phyloP scores from a whole-genome alignment of 2,329 filamentous ascomycete genomes.

The Exserohilum rostratum region DNA sequence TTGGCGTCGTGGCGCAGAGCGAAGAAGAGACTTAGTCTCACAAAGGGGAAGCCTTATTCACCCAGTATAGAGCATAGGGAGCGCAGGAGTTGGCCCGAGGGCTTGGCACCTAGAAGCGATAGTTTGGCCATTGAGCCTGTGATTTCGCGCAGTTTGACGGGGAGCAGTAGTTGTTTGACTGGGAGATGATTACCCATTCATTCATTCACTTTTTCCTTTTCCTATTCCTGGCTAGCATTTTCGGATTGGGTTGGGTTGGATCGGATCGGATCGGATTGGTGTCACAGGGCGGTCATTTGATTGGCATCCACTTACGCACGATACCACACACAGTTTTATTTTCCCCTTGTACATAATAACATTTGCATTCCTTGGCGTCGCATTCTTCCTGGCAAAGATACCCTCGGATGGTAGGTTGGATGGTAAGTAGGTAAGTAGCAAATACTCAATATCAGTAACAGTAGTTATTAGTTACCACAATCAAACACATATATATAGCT shows the following conservation, averaged over 20 bases:
- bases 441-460: no score
- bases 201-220: background rate
- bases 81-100: slow-evolving; percentile 40
- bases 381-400: background rate
- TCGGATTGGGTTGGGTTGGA: no score
- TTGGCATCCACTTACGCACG: background rate
- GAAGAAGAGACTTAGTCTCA: slow-evolving; percentile 27
- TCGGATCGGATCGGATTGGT: no score
- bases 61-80: slow-evolving; percentile 42
- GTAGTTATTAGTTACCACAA: no score
- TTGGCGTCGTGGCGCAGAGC: background rate
- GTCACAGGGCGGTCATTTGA: no score
- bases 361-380: no score
- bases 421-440: background rate
- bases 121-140: slow-evolving; percentile 24
- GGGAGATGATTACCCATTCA: background rate
- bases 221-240: no score
- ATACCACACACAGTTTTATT: background rate
- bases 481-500: no score
- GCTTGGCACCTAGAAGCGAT: slow-evolving; percentile 20
- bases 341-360: background rate
- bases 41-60: slow-evolving; percentile 27
- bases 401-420: background rate
- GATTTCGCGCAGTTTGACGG: slow-evolving; percentile 12
- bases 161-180: slow-evolving; percentile 9